A percentile compares a stretch with the other conserved stretches of the same genome.
These are phyloP conservation scores for Saturnispora kantuleensis DNA, from an alignment of 805 yeast genomes.

Conservation along the genomic window DNA sequence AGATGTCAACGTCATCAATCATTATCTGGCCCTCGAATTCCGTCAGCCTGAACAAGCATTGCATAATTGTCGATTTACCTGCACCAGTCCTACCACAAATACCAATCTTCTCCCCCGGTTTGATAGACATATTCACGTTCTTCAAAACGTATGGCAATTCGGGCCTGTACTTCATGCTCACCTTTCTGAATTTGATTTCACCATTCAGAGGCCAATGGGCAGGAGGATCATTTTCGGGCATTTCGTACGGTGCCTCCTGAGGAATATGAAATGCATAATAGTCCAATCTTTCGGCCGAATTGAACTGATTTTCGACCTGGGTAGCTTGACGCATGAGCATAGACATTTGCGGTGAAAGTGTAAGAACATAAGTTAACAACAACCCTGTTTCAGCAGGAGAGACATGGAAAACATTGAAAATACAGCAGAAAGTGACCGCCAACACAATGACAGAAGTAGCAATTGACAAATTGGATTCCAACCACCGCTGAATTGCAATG, in stretches of 20 bases:
- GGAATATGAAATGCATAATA: constrained; percentile 55
- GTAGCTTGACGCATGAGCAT: no score
- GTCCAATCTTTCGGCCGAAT: constrained; percentile 61
- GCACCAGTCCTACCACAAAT: constrained; percentile 90
- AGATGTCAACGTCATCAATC: constrained; percentile 63
- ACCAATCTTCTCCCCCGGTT: constrained; percentile 62
- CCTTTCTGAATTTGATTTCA: constrained; percentile 37
- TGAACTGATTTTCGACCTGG: constrained; percentile 67
- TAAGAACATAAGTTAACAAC: no score
- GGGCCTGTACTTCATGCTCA: constrained; percentile 45
- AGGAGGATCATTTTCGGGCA: neutral
- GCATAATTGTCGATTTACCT: constrained; percentile 62
- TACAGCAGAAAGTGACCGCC: constrained; percentile 31
- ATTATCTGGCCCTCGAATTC: constrained; percentile 46
- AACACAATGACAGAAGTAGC: no score
- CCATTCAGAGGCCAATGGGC: constrained; percentile 44
- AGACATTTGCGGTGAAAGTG: no score
- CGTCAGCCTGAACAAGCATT: constrained; percentile 47
- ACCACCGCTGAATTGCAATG: constrained; percentile 64
- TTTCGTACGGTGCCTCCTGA: constrained; percentile 52
- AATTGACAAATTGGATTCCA: constrained; percentile 40
- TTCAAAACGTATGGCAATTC: constrained; percentile 51
- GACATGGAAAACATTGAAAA: constrained; percentile 61
- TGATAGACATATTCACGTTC: constrained; percentile 33
- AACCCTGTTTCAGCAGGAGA: constrained; percentile 48